phyloP scores from a whole-genome alignment of 306 rosid genomes.

The Rosa lucieae region DNA sequence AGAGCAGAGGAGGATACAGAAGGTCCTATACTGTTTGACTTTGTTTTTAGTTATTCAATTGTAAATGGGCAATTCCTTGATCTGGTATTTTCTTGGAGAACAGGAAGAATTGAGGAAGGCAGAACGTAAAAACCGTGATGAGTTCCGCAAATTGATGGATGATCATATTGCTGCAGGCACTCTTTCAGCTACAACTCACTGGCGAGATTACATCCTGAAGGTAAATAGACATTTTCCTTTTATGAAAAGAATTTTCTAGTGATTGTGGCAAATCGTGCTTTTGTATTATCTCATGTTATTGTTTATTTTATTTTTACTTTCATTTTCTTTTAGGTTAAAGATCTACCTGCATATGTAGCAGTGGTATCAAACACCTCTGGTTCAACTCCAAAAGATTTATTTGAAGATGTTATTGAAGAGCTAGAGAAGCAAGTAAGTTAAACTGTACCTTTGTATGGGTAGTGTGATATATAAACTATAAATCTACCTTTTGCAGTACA shows the following conservation, averaged over 20 bases:
- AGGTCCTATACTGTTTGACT: constrained; percentile 50
- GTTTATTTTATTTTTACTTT: constrained; percentile 15
- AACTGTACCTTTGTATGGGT: constrained; percentile 22
- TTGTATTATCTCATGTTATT: not conserved
- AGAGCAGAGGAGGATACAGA: constrained; percentile 83
- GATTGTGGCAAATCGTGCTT: not conserved
- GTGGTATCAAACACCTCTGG: constrained; percentile 85
- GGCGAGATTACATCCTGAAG: constrained; percentile 85
- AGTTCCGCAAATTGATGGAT: constrained; percentile 90
- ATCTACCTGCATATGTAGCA: constrained; percentile 69
- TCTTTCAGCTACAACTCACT: constrained; percentile 75
- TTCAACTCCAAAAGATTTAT: constrained; percentile 85
- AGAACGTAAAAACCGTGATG: constrained; percentile 90
- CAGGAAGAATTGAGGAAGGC: constrained; percentile 87
- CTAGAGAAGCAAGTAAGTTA: constrained; percentile 73
- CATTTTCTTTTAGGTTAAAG: constrained; percentile 58
- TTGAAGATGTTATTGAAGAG: constrained; percentile 86
- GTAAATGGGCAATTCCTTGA: constrained; percentile 14
- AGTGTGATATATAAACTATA: constrained; percentile 11
- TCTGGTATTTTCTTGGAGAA: constrained; percentile 37
- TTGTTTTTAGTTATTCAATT: constrained; percentile 19
- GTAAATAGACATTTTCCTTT: constrained; percentile 33
- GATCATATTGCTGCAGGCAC: constrained; percentile 68
- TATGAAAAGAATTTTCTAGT: not conserved
- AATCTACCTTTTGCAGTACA: constrained; percentile 4